phyloP scores from a whole-genome alignment of 257 asterid species.

The Datura wrightii region DNA sequence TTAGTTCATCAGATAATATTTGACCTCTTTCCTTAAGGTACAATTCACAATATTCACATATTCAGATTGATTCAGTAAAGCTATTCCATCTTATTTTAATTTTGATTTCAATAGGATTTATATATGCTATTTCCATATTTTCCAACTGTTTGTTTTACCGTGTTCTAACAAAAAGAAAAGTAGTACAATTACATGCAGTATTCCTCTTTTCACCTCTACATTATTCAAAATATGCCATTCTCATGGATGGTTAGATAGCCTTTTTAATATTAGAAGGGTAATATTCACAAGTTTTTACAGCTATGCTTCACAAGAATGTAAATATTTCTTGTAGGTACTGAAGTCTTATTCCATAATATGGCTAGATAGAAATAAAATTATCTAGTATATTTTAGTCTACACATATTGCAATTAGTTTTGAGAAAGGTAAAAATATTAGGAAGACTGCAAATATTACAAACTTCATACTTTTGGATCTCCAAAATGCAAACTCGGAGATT shows the following conservation, averaged over 20 bases:
- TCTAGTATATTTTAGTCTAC: not conserved
- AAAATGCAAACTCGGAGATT: slow-evolving; percentile 15
- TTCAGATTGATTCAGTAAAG: not conserved
- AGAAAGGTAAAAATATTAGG: not conserved
- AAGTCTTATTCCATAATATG: not conserved
- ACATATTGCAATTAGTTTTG: not conserved
- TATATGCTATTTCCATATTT: not conserved
- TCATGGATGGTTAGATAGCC: not conserved
- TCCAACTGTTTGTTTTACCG: not conserved
- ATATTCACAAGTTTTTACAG: not conserved
- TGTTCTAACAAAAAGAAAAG: not conserved
- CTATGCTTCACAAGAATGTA: slow-evolving; percentile 11
- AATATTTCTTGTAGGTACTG: not conserved
- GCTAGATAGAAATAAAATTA: not conserved
- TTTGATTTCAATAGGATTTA: not conserved
- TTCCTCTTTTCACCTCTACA: not conserved
- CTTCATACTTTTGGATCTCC: not conserved
- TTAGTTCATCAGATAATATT: not conserved
- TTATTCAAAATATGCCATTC: not conserved
- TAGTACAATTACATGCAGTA: not conserved
- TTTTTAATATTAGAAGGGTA: not conserved
- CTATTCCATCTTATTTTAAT: not conserved
- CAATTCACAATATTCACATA: not conserved
- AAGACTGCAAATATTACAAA: not conserved
- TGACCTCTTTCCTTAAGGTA: not conserved